Percentiles rank a stretch among this genome's conserved stretches.
phyloP scores from a whole-genome alignment of 331 rosid genomes.

The Quercus phellos region DNA sequence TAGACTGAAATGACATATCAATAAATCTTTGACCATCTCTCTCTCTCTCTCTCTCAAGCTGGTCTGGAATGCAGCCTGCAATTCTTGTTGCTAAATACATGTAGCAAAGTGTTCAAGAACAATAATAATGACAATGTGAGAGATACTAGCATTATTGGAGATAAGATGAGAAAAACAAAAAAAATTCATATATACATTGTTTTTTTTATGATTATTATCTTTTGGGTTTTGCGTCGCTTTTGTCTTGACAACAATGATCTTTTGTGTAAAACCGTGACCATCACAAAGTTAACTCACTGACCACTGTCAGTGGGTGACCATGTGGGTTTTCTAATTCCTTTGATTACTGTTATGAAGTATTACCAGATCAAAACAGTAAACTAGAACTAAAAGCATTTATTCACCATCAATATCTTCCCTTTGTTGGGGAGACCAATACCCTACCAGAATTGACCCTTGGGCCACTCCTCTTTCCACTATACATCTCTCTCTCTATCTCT shows the following conservation, averaged over 20 bases:
- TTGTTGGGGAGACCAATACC: conserved; percentile 50
- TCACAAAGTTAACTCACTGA: conserved; percentile 11
- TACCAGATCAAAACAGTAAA: conserved; percentile 36
- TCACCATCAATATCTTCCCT: conserved; percentile 62
- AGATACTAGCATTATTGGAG: no score
- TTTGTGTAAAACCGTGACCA: conserved; percentile 10
- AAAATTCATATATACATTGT: not conserved
- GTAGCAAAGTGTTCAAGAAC: not conserved
- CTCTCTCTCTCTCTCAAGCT: conserved; percentile 3
- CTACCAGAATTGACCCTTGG: conserved; percentile 51
- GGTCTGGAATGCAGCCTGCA: conserved; percentile 19
- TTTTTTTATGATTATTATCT: not conserved
- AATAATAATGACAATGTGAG: not conserved
- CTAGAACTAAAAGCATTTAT: conserved; percentile 48
- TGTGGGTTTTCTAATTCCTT: conserved; percentile 34
- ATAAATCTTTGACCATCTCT: conserved; percentile 35
- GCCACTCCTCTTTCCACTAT: conserved; percentile 22
- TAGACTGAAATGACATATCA: conserved; percentile 63
- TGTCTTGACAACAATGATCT: not conserved
- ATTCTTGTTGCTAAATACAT: conserved; percentile 7
- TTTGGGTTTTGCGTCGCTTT: not conserved
- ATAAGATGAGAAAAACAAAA: not conserved
- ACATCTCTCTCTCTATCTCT: not conserved
- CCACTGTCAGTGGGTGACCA: conserved; percentile 29
- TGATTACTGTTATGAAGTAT: conserved; percentile 22